Conservation (phyloP, 306 rosid genomes). For the Prunus kanzakura region DNA sequence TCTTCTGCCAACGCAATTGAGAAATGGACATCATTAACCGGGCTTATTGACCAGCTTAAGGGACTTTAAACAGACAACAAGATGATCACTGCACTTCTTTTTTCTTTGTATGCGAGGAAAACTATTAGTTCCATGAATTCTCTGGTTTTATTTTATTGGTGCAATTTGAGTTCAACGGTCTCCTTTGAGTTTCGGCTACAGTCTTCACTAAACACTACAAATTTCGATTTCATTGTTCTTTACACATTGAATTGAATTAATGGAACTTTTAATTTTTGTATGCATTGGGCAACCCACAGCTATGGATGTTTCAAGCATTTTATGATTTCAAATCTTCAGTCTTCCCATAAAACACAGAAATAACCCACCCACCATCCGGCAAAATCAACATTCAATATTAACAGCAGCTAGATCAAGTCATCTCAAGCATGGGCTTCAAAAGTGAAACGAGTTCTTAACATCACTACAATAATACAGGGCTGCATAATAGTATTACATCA, state of each 20-base stretch:
- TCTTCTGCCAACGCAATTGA: constrained; percentile 76
- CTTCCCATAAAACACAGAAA: not conserved
- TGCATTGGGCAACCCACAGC: not conserved
- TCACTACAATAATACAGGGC: constrained; percentile 31
- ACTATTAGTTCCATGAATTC: not conserved
- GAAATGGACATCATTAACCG: constrained; percentile 86
- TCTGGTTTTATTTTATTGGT: not conserved
- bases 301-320: not conserved
- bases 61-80: constrained; percentile 52
- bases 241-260: constrained; percentile 6
- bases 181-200: constrained; percentile 2
- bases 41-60: constrained; percentile 67
- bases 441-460: constrained; percentile 21
- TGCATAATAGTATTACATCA: constrained; percentile 44
- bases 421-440: not conserved
- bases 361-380: not conserved
- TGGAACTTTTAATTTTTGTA: constrained; percentile 3
- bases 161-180: not conserved
- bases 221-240: constrained; percentile 24
- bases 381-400: not conserved
- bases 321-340: not conserved
- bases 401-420: not conserved
- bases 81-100: not conserved
- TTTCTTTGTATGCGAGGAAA: not conserved
- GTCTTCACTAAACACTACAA: constrained; percentile 22